Base-by-base conservation (phyloP, 768 basidiomycete genomes). In the Clitopilus hobsonii region DNA sequence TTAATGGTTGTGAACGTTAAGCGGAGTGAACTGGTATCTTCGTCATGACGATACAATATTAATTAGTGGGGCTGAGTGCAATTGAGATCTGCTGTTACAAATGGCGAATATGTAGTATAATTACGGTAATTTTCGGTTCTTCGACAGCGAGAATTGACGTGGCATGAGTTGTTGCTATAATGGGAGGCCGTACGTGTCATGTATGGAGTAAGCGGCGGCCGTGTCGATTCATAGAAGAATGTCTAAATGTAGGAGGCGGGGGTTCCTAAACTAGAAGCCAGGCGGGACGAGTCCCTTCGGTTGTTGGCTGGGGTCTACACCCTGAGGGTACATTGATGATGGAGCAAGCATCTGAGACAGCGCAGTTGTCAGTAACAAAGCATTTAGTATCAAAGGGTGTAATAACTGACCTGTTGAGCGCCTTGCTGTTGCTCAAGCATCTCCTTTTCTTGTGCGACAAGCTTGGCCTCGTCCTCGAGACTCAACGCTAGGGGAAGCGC, bases 401-500 rank as follows among this genome's bases (percentile, higher is more conserved):
- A 29, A 50, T 23, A 38, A 79, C 78, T 56, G 55, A 91, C 94
- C 83, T 91, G 89, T 69, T 94, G 91, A 11, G 88, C 88, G 41
- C 94, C 94, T 69, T 92, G 89, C 68, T 94, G 92, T 69, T 96
- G 94, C 52, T 91, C 91, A 58, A 91, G 74, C 81, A 92, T 83
- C 72, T 98, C 94, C 73, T 90, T 87, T 72, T 98, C 97, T 73
- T 98, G 94, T 48, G 88, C 86, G 10, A 94, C 88, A 55, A 96
- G 82, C 73, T 94, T 94, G 53, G 91, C 89, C 75, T 99, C 97
- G 72, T 97, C 96, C 73, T 99, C 97, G 63, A 98, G 78, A 57
- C 86, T 88, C 62, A 98, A 80, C 4, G 95, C 94, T 58, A 98
- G 79, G 28, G 97, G 97, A 32, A 99, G 78, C 13, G 92, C 97